Evolutionary conservation across 768 basidiomycete species (phyloP).

Genomic region (Leccinum pellstonianum): DNA sequence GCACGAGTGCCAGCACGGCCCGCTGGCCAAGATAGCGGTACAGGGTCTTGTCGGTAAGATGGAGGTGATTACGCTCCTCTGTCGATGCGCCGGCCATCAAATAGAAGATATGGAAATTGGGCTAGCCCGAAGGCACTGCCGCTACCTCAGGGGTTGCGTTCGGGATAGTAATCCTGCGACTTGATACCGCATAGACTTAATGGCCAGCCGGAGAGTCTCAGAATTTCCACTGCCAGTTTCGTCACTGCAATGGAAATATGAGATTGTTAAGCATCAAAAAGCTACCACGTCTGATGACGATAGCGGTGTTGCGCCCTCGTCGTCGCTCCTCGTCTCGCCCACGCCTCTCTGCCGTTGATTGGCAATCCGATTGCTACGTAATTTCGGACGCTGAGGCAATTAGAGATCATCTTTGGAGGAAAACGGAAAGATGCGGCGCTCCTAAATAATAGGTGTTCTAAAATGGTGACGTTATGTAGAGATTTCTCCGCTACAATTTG

Average conservation of each 20-base stretch:
- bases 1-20: slow-evolving; percentile 20
- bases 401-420: too few relatives aligned
- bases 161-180: slow-evolving; percentile 95
- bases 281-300: slow-evolving; percentile 65
- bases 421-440: too few relatives aligned
- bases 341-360: too few relatives aligned
- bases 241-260: slow-evolving; percentile 50
- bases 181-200: slow-evolving; percentile 92
- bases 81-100: slow-evolving; percentile 85
- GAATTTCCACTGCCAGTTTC: slow-evolving; percentile 94
- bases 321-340: too few relatives aligned
- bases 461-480: too few relatives aligned
- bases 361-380: too few relatives aligned
- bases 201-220: slow-evolving; percentile 82
- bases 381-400: too few relatives aligned
- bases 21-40: slow-evolving; percentile 88
- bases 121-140: slow-evolving; percentile 83
- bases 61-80: slow-evolving; percentile 88
- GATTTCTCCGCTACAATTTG: too few relatives aligned
- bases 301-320: slow-evolving; percentile 26
- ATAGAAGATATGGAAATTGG: slow-evolving; percentile 98
- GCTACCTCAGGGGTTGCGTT: slow-evolving; percentile 79
- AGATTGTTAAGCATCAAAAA: neutral
- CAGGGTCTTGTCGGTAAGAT: slow-evolving; percentile 72
- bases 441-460: too few relatives aligned